A percentile compares a stretch with the other conserved stretches of the same genome.
phyloP scores from a whole-genome alignment of 2,329 filamentous ascomycete genomes.

The Endoconidiophora laricicola region DNA sequence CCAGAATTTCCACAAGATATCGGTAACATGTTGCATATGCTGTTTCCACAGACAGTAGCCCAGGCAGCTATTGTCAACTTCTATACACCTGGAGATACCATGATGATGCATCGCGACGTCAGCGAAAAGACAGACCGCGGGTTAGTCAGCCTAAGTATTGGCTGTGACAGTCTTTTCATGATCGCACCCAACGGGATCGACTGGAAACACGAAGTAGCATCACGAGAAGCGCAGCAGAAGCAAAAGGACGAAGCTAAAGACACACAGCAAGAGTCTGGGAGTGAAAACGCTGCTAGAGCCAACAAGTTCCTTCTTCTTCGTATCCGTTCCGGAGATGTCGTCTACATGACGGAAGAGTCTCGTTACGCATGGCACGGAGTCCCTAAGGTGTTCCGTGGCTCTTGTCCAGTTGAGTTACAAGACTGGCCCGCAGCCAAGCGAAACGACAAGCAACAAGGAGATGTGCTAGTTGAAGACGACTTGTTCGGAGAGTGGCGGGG shows the following conservation, averaged over 20 bases:
- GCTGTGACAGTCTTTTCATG: conserved; percentile 81
- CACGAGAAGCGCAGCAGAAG: no score
- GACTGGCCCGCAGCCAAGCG: conserved; percentile 50
- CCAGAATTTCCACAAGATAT: conserved; percentile 63
- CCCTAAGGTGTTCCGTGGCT: conserved; percentile 64
- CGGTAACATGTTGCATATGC: conserved; percentile 42
- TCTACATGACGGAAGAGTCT: conserved; percentile 72
- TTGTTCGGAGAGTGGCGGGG: conserved; percentile 55
- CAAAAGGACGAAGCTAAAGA: no score
- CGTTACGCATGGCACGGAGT: conserved; percentile 93
- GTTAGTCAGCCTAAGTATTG: conserved; percentile 71
- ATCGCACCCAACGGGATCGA: conserved; percentile 45
- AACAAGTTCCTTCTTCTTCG: conserved; percentile 44
- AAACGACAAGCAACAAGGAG: not conserved
- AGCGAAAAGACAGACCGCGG: conserved; percentile 68
- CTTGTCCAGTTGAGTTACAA: conserved; percentile 58
- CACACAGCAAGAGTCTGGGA: conserved; percentile 11
- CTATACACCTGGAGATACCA: conserved; percentile 76
- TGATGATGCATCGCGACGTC: conserved; percentile 87
- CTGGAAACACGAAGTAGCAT: conserved; percentile 15
- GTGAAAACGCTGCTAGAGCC: conserved; percentile 12
- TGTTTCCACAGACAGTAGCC: conserved; percentile 63
- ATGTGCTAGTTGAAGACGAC: conserved; percentile 19
- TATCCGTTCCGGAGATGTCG: conserved; percentile 68
- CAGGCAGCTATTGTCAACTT: conserved; percentile 91